Evolutionary conservation across 768 basidiomycete species (phyloP).

Genomic region (Pholiota conissans): DNA sequence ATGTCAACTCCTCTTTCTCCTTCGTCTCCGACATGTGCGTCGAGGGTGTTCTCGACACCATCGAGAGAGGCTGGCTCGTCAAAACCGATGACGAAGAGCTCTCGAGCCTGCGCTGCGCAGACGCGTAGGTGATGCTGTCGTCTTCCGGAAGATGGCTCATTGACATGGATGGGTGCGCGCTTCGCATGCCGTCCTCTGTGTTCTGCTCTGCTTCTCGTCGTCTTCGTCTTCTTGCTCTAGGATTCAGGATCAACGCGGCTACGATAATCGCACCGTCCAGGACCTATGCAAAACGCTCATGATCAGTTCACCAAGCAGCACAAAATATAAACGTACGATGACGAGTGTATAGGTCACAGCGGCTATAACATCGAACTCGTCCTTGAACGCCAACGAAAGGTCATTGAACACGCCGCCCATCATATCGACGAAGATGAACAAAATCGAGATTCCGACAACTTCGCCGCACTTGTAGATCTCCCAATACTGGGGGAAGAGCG

Average conservation of each 20-base stretch:
- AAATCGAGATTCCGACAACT: slow-evolving; percentile 67
- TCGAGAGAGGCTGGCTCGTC: not conserved
- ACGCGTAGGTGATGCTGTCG: not conserved
- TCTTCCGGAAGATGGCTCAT: not conserved
- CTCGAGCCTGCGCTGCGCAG: not conserved
- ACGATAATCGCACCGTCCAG: slow-evolving; percentile 63
- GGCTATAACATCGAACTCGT: slow-evolving; percentile 62
- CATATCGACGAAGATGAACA: slow-evolving; percentile 71
- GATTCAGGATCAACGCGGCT: slow-evolving; percentile 66
- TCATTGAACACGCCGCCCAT: slow-evolving; percentile 70
- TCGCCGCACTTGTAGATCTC: slow-evolving; percentile 69
- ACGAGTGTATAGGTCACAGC: slow-evolving; percentile 63
- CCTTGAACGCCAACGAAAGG: slow-evolving; percentile 68
- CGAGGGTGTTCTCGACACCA: no score
- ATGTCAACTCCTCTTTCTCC: no score
- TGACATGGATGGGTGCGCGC: not conserved
- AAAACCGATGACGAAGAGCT: not conserved
- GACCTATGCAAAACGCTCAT: slow-evolving; percentile 17
- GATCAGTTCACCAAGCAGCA: slow-evolving; percentile 30
- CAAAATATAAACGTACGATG: slow-evolving; percentile 39
- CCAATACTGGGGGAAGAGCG: slow-evolving; percentile 62
- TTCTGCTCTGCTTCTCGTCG: slow-evolving; percentile 15
- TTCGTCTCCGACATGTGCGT: no score
- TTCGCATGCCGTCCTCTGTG: not conserved
- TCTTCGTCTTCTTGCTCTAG: slow-evolving; percentile 44